Base-by-base conservation (phyloP, 805 yeast genomes). In the Hermanozyma aechmeae region DNA sequence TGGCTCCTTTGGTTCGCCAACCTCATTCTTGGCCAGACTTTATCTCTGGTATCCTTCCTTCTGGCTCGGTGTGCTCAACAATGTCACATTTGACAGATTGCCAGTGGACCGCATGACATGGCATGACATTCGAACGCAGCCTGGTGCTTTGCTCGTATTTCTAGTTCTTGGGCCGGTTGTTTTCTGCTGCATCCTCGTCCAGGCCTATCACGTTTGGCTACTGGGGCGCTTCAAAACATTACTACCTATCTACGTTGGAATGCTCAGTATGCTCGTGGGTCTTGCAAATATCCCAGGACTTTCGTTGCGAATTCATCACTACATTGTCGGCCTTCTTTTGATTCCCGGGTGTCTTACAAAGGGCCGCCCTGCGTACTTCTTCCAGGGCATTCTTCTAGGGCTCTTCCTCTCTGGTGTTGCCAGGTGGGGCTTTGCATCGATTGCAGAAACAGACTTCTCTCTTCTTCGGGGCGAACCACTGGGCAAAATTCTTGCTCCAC, bases 341-440 rank as follows among this genome's bases (percentile, higher is more conserved):
- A 61, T 87, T 2, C 95, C 95, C 0, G 96, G 95, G 0, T 83
- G 95, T 24, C 67, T 76, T 3, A 81, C 89, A 0, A 61, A 74
- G 39, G 87, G 92, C 0, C 48, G 71, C 23, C 64, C 82, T 0
- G 86, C 87, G 0, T 61, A 80, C 40, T 43, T 79, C 6, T 79
- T 83, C 46, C 96, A 87, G 49, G 97, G 96, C 2, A 69, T 89
- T 1, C 57, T 89, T 15, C 50, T 84, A 1, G 98, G 96, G 0
- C 59, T 89, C 25, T 66, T 81, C 28, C 62, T 86, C 5, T 79
- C 87, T 14, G 98, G 98, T 0, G 75, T 84, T 2, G 73, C 93
- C 0, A 62, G 93, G 32, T 89, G 98, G 98, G 96, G 92, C 32
- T 76, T 81, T 45, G 96, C 93, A 2, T 76, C 95, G 10, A 74